phyloP scores from a whole-genome alignment of 2,329 filamentous ascomycete genomes.

The Colletotrichum sp. region DNA sequence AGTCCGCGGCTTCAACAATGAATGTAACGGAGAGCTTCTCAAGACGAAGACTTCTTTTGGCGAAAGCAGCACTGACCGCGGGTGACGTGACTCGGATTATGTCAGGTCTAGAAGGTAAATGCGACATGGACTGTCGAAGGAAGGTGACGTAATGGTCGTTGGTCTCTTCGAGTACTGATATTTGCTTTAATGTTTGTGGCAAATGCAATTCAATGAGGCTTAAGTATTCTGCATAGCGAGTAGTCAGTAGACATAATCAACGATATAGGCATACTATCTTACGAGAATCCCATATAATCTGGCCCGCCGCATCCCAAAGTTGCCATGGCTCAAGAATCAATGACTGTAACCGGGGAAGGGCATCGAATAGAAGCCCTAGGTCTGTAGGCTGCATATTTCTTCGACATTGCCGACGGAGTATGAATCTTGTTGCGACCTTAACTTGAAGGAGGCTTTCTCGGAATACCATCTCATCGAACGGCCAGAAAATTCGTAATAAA shows the following conservation, averaged over 20 bases:
- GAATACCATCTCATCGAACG: background rate
- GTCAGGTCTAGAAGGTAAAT: too few relatives aligned
- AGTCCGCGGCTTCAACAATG: slow-evolving; percentile 29
- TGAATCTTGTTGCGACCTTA: slow-evolving; percentile 30
- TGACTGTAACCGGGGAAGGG: slow-evolving; percentile 29
- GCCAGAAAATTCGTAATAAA: slow-evolving; percentile 23
- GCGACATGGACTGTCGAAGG: background rate
- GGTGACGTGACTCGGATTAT: background rate
- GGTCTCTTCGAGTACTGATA: slow-evolving; percentile 32
- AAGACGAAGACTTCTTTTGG: slow-evolving; percentile 27
- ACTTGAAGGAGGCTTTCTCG: slow-evolving; percentile 25
- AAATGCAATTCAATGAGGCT: slow-evolving; percentile 19
- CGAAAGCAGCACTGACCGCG: slow-evolving; percentile 23
- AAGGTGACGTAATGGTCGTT: slow-evolving; percentile 18
- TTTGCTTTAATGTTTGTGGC: slow-evolving; percentile 26
- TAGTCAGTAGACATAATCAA: background rate
- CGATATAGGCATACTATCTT: slow-evolving; percentile 2
- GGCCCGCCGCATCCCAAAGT: slow-evolving; percentile 22
- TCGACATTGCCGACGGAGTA: slow-evolving; percentile 37
- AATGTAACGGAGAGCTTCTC: slow-evolving; percentile 32
- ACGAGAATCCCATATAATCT: slow-evolving; percentile 22
- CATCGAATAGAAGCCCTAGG: slow-evolving; percentile 24
- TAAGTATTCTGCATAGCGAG: background rate
- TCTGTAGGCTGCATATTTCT: slow-evolving; percentile 22
- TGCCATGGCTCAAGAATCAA: slow-evolving; percentile 37